A percentile compares a stretch with the other conserved stretches of the same genome.
phyloP scores from a whole-genome alignment of 768 basidiomycete species.

The Suillus discolor region DNA sequence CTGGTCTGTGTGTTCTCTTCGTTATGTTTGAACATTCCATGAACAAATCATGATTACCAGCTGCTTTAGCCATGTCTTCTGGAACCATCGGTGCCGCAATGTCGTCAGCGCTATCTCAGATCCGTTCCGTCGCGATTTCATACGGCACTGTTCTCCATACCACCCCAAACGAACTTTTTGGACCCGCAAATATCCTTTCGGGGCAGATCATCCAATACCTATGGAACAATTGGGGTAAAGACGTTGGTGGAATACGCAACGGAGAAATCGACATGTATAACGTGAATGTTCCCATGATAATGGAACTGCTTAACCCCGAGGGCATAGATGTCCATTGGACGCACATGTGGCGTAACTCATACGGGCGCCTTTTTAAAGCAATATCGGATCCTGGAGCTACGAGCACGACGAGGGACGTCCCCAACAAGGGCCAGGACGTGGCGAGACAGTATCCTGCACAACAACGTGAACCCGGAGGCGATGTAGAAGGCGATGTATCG shows the following conservation, averaged over 20 bases:
- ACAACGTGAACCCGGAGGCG: conserved; percentile 8
- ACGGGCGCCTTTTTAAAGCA: conserved; percentile 76
- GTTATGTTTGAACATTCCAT: neutral
- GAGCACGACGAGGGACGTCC: conserved; percentile 25
- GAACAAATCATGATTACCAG: conserved; percentile 35
- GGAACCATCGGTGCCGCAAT: conserved; percentile 93
- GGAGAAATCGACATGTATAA: conserved; percentile 82
- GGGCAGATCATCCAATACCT: conserved; percentile 69
- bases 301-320: conserved; percentile 57
- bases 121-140: conserved; percentile 83
- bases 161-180: conserved; percentile 56
- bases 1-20: conserved; percentile 46
- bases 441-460: conserved; percentile 22
- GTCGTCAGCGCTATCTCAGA: conserved; percentile 69
- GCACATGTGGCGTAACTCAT: conserved; percentile 81
- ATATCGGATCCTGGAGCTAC: conserved; percentile 25
- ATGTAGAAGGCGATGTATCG: conserved; percentile 14
- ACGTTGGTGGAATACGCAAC: conserved; percentile 55
- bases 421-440: conserved; percentile 48
- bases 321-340: conserved; percentile 80
- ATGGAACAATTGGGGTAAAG: conserved; percentile 85
- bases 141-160: conserved; percentile 81
- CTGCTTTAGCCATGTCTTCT: conserved; percentile 87
- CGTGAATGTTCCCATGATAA: conserved; percentile 85
- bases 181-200: conserved; percentile 75